These are phyloP conservation scores for Diospyros lotus DNA, from an alignment of 148 eudicot species.

Conservation along the genomic window DNA sequence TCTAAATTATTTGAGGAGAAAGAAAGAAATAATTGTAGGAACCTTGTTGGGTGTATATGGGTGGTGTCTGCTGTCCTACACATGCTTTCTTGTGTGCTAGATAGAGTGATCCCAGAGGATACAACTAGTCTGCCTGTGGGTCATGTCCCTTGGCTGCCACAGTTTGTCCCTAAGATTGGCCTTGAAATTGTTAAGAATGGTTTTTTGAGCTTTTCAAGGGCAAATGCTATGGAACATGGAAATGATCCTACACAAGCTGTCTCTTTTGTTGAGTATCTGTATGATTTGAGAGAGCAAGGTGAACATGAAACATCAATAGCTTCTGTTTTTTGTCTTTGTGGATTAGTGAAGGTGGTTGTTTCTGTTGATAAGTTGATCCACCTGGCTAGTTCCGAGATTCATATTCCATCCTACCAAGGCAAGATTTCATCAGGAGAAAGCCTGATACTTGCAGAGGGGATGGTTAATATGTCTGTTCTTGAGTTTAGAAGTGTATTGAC, in stretches of 20 bases:
- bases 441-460: constrained; percentile 48
- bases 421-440: constrained; percentile 22
- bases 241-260: constrained; percentile 14
- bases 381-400: constrained; percentile 30
- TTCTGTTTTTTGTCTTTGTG: constrained; percentile 61
- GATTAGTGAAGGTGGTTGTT: constrained; percentile 41
- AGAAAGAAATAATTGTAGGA: constrained; percentile 19
- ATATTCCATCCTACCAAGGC: constrained; percentile 16
- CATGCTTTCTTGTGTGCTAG: constrained; percentile 59
- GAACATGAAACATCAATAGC: constrained; percentile 57
- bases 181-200: constrained; percentile 43
- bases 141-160: constrained; percentile 49
- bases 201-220: constrained; percentile 35
- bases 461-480: constrained; percentile 40
- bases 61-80: constrained; percentile 62
- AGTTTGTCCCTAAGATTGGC: constrained; percentile 63
- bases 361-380: constrained; percentile 60
- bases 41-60: constrained; percentile 36
- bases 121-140: constrained; percentile 22
- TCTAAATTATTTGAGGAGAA: constrained; percentile 28
- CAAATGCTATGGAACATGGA: constrained; percentile 19
- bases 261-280: constrained; percentile 46
- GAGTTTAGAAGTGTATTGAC: constrained; percentile 39
- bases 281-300: constrained; percentile 45
- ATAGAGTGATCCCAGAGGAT: constrained; percentile 58